phyloP scores from a whole-genome alignment of 345 rosid species.

The Salix caprea region DNA sequence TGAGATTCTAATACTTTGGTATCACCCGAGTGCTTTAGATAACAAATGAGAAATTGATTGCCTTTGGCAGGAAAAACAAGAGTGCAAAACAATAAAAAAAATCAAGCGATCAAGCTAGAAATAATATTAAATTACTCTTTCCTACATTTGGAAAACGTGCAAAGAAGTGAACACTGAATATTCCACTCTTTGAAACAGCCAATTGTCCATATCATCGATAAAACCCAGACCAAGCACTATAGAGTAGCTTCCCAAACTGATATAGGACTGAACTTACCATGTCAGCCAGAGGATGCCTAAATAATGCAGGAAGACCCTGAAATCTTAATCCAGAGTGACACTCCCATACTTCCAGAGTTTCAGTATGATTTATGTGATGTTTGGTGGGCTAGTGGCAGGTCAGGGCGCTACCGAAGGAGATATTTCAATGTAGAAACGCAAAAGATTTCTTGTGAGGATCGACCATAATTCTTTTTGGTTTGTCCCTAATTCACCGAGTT shows the following conservation, averaged over 20 bases:
- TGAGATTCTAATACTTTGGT: neutral
- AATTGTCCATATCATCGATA: neutral
- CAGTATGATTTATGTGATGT: slow-evolving; percentile 37
- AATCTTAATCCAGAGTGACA: slow-evolving; percentile 14
- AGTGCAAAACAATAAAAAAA: neutral
- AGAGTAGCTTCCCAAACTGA: neutral
- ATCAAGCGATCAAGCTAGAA: neutral
- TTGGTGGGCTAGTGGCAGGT: slow-evolving; percentile 78
- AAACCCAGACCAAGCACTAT: neutral
- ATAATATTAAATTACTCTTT: neutral
- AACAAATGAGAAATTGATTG: neutral
- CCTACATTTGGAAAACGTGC: neutral
- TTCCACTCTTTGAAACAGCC: neutral
- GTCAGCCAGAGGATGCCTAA: neutral
- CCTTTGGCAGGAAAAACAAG: neutral
- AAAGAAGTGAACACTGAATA: neutral
- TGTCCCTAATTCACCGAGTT: slow-evolving; percentile 39
- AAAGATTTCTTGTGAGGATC: slow-evolving; percentile 41
- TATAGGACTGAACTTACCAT: neutral
- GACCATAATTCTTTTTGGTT: slow-evolving; percentile 53
- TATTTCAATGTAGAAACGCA: slow-evolving; percentile 45
- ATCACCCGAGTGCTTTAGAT: neutral
- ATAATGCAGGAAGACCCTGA: slow-evolving; percentile 4
- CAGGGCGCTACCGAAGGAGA: slow-evolving; percentile 72
- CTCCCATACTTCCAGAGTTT: slow-evolving; percentile 15